These are phyloP conservation scores for Raffaelea arxii DNA, from an alignment of 2,329 filamentous ascomycete genomes.

Conservation along the genomic window DNA sequence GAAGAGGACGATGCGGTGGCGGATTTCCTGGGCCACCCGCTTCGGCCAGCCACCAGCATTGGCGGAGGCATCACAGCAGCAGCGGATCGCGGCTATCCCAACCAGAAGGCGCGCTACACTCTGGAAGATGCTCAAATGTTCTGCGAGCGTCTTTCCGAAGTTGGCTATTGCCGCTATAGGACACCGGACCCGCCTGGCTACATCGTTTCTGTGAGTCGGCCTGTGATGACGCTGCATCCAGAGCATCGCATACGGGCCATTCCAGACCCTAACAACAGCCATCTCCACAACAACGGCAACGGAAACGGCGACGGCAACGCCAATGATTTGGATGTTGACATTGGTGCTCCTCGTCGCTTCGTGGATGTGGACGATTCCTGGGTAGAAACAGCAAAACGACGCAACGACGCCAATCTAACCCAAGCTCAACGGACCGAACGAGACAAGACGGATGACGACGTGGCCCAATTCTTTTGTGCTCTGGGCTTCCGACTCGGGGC, in stretches of 20 bases:
- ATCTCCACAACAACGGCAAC: neutral
- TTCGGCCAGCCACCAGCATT: neutral
- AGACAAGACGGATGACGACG: neutral
- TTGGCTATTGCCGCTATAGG: constrained; percentile 13
- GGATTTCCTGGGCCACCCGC: neutral
- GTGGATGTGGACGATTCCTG: constrained; percentile 10
- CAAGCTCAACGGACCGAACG: neutral
- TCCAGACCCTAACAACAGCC: neutral
- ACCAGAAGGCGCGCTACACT: constrained; percentile 17
- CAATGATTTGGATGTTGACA: constrained; percentile 8
- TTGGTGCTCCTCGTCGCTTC: constrained; percentile 11
- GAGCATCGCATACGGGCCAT: constrained; percentile 18
- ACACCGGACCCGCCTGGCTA: constrained; percentile 7
- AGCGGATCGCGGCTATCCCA: neutral
- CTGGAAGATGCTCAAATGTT: constrained; percentile 21
- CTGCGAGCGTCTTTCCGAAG: constrained; percentile 17
- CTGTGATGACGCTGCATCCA: constrained; percentile 18
- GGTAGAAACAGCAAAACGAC: too few species aligned
- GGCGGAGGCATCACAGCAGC: constrained; percentile 1
- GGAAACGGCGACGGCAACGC: neutral
- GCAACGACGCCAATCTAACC: constrained; percentile 1
- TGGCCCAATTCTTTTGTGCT: constrained; percentile 17
- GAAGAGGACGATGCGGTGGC: too few species aligned
- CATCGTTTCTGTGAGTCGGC: constrained; percentile 18
- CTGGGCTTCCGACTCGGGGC: constrained; percentile 19